These are phyloP conservation scores for Cladosporium sp. DNA, from an alignment of 2,329 filamentous ascomycete species.

Conservation along the genomic window DNA sequence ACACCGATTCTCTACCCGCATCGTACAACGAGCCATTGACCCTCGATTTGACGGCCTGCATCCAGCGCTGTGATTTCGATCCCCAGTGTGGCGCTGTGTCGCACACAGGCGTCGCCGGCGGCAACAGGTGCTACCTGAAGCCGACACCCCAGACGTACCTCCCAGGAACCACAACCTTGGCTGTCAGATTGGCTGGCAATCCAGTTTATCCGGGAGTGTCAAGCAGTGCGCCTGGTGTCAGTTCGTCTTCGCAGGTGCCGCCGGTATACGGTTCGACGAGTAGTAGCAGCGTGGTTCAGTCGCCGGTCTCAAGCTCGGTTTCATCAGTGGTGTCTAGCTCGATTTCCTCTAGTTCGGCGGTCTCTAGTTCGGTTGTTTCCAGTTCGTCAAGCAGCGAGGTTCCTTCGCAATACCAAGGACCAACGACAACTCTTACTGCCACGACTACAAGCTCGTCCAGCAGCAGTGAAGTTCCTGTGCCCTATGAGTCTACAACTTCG, in stretches of 20 bases:
- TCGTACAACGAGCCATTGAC: not conserved
- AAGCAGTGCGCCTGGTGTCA: not conserved
- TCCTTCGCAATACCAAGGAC: constrained; percentile 3
- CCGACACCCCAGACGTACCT: not conserved
- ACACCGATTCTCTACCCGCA: not conserved
- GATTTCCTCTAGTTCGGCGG: not conserved
- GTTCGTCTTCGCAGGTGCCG: not conserved
- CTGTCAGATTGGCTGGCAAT: constrained; percentile 4
- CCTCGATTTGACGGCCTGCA: constrained; percentile 1
- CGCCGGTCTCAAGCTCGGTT: not conserved
- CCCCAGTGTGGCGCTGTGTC: constrained; percentile 13
- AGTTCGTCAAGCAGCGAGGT: constrained; percentile 11
- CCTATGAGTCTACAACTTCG: constrained; percentile 5
- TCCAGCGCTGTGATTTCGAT: constrained; percentile 18
- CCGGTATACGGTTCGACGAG: not conserved
- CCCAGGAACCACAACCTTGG: not conserved
- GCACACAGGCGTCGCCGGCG: not conserved
- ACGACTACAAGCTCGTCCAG: constrained; percentile 13
- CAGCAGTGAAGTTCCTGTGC: constrained; percentile 3
- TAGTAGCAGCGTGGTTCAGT: not conserved
- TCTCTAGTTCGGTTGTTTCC: not conserved
- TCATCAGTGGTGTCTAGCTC: not conserved
- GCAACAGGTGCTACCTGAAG: constrained; percentile 13
- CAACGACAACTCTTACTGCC: constrained; percentile 6
- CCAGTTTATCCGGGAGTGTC: not conserved